Evolutionary conservation across 345 rosid species (phyloP), one percentile per base, ranked within the genome.

Genomic region (Nasturtium officinale): DNA sequence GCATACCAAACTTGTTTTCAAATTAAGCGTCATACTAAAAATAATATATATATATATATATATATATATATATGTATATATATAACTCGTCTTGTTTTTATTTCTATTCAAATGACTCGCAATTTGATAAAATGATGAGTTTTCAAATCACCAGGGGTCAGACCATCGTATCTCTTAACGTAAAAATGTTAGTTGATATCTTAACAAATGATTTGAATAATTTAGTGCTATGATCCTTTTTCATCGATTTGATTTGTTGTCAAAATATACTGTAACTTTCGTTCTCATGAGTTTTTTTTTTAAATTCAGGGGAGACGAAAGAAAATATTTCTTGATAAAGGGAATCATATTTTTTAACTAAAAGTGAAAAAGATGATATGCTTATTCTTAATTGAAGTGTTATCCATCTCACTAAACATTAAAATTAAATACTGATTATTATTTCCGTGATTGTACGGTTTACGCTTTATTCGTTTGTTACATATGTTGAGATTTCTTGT

Each of bases 371-470:
- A 33, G 42, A 56, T 45, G 5, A 65, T 72, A 62, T 65, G 51
- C 58, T 12, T 55, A 73, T 73, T 45, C 57, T 23, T 21, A 30
- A 54, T 45, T 33, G 16, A 50, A 67, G 73, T 74, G 78, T 37
- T 48, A 26, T 74, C 72, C 67, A 67, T 59, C 73, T 74, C 78
- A 75, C 37, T 23, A 38, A 29, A 38, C 78, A 67, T 67, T 67
- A 67, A 18, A 67, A 10, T 30, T 21, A 20, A 15, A 75, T 3
- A 75, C 60, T 51, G 20, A 47, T 65, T 40, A 66, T 66, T 28
- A 20, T 48, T 66, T 67, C 56, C 61, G 73, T 67, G 67, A 50
- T 38, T 29, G 78, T 67, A 74, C 73, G 68, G 67, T 29, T 67
- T 59, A 59, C 51, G 60, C 73, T 74, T 74, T 74, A 48, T 40